Percentiles rank a stretch among this genome's conserved stretches.
Conservation (phyloP, 148 eudicot species). For the Nyssa sinensis region DNA sequence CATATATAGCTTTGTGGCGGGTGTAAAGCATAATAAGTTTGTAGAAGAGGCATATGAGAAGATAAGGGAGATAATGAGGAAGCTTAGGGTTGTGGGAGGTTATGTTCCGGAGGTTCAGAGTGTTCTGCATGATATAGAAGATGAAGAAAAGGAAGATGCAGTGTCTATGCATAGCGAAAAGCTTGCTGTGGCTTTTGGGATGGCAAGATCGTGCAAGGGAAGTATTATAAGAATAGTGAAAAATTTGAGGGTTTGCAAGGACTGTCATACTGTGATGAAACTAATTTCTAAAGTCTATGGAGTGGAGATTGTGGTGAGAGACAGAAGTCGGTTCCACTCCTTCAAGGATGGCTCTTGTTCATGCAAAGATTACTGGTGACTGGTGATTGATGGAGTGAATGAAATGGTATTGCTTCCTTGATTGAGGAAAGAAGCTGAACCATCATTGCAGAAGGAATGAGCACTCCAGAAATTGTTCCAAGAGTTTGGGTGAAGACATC, state of each 20-base stretch:
- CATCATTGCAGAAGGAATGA: not conserved
- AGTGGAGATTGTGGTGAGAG: slow-evolving; percentile 52
- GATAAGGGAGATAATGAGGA: slow-evolving; percentile 46
- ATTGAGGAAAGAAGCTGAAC: not conserved
- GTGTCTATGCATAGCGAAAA: slow-evolving; percentile 58
- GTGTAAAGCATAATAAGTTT: slow-evolving; percentile 35
- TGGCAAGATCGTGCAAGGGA: slow-evolving; percentile 37
- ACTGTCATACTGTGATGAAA: slow-evolving; percentile 61
- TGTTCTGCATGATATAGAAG: slow-evolving; percentile 61
- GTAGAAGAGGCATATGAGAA: slow-evolving; percentile 44
- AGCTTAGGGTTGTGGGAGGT: slow-evolving; percentile 55
- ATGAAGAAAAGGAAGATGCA: slow-evolving; percentile 57
- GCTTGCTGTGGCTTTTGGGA: slow-evolving; percentile 62
- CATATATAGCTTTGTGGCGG: slow-evolving; percentile 57
- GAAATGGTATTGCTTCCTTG: not conserved
- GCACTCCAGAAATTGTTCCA: no score
- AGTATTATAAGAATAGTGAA: slow-evolving; percentile 48
- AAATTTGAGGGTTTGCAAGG: slow-evolving; percentile 65
- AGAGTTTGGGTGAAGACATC: no score
- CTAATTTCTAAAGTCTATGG: slow-evolving; percentile 46
- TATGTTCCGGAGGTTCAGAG: slow-evolving; percentile 45
- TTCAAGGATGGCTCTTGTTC: slow-evolving; percentile 50
- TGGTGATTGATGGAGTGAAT: not conserved
- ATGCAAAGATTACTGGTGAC: slow-evolving; percentile 60
- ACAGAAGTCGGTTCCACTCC: slow-evolving; percentile 58